Conservation (phyloP, 2,329 filamentous ascomycete genomes). For the Periconia macrospinosa region DNA sequence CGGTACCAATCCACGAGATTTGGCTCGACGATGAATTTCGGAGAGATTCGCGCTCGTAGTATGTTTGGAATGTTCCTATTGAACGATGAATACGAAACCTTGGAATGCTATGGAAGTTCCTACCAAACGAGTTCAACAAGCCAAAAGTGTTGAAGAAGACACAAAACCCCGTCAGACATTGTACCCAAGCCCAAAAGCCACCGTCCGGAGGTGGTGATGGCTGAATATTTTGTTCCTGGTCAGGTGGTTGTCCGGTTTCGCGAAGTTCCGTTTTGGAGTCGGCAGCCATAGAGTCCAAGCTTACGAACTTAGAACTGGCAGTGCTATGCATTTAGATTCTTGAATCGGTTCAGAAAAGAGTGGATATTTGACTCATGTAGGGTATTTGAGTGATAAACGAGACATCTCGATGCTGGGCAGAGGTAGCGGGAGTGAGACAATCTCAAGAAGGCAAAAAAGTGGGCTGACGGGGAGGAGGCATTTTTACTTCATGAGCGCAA, state of each 20-base stretch:
- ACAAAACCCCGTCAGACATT: background rate
- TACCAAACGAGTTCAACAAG: conserved; percentile 1
- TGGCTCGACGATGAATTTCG: background rate
- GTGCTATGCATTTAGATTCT: too few species aligned
- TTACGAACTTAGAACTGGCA: background rate
- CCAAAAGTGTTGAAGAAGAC: conserved; percentile 2
- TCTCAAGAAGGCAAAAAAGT: too few species aligned
- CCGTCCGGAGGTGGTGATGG: background rate
- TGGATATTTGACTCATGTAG: too few species aligned
- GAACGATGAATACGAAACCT: background rate
- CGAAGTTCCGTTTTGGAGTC: background rate
- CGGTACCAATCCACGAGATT: conserved; percentile 52
- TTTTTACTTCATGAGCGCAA: too few species aligned
- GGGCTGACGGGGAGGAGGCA: too few species aligned
- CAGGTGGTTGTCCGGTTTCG: background rate
- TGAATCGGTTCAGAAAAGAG: too few species aligned
- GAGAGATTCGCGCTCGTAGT: background rate
- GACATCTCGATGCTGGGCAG: too few species aligned
- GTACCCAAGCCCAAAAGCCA: background rate
- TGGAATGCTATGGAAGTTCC: background rate
- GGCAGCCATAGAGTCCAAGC: background rate
- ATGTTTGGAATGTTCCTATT: background rate
- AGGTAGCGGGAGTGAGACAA: too few species aligned
- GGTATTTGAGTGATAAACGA: background rate
- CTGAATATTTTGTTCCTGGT: background rate